A percentile compares a stretch with the other conserved stretches of the same genome.
phyloP scores from a whole-genome alignment of 2,329 filamentous ascomycete genomes.

The Fusarium heterosporum region DNA sequence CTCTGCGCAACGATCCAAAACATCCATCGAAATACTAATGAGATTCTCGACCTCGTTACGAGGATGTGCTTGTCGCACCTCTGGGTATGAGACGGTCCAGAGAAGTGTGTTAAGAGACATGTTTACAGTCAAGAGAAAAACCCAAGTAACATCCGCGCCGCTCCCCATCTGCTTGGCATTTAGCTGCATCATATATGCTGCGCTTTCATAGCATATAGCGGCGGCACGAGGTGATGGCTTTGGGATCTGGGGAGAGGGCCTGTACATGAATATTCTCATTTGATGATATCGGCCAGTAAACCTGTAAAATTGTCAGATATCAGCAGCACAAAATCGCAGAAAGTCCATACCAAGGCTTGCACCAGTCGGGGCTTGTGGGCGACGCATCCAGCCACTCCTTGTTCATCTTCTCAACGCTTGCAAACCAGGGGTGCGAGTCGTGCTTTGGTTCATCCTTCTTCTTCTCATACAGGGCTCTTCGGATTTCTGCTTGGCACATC shows the following conservation, averaged over 20 bases:
- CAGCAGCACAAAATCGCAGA: neutral
- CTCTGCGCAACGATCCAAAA: slow-evolving; percentile 82
- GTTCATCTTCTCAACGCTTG: slow-evolving; percentile 81
- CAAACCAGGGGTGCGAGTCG: slow-evolving; percentile 89
- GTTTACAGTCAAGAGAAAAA: slow-evolving; percentile 89
- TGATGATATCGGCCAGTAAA: slow-evolving; percentile 80
- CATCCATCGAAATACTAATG: slow-evolving; percentile 79
- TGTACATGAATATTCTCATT: slow-evolving; percentile 87
- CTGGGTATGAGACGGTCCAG: slow-evolving; percentile 89
- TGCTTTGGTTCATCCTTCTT: slow-evolving; percentile 80
- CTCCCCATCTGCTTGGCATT: slow-evolving; percentile 83
- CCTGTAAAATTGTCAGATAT: slow-evolving; percentile 55
- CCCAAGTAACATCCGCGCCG: slow-evolving; percentile 88
- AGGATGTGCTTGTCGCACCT: slow-evolving; percentile 78
- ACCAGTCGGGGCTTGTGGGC: slow-evolving; percentile 77
- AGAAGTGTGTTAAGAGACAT: slow-evolving; percentile 92
- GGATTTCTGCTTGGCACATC: slow-evolving; percentile 86
- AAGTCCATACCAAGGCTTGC: slow-evolving; percentile 78
- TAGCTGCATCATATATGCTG: slow-evolving; percentile 83
- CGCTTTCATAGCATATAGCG: slow-evolving; percentile 83
- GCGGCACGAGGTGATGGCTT: slow-evolving; percentile 85
- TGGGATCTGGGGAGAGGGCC: slow-evolving; percentile 92
- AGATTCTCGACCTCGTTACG: slow-evolving; percentile 82
- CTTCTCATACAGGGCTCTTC: slow-evolving; percentile 85
- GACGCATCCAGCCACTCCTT: slow-evolving; percentile 81